Evolutionary conservation across 345 rosid genomes (phyloP).

Genomic region (Anacardium occidentale): DNA sequence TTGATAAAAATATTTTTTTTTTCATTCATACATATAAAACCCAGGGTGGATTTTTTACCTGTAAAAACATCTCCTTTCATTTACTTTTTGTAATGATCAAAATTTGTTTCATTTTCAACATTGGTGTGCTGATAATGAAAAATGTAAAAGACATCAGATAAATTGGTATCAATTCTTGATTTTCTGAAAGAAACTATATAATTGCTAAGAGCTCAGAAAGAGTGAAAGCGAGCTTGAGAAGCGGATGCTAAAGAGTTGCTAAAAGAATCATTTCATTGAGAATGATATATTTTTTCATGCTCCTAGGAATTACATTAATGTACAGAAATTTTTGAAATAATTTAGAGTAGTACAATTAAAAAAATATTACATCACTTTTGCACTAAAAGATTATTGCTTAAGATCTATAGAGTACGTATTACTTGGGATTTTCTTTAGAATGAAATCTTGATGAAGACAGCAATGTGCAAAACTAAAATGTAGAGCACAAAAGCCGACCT

Average conservation of each 20-base stretch:
- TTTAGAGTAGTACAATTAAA: background rate
- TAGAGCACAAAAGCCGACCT: constrained; percentile 89
- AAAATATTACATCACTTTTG: constrained; percentile 1
- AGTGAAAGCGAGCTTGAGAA: background rate
- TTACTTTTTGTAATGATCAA: too few relatives aligned
- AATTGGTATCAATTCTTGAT: background rate
- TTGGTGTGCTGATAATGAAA: background rate
- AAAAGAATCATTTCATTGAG: background rate
- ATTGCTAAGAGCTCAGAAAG: background rate
- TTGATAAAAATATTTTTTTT: background rate
- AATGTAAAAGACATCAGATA: background rate
- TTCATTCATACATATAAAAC: background rate
- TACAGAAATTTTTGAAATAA: constrained; percentile 3
- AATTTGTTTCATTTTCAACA: background rate
- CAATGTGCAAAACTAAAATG: constrained; percentile 66
- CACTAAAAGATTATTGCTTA: constrained; percentile 11
- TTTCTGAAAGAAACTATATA: background rate
- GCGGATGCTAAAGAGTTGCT: background rate
- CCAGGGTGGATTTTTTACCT: background rate
- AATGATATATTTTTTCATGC: background rate
- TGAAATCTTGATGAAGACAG: constrained; percentile 89
- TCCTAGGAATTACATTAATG: background rate
- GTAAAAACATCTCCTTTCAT: background rate
- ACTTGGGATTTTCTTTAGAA: constrained; percentile 50
- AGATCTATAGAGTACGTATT: background rate